A percentile compares a stretch with the other conserved stretches of the same genome.
These are phyloP conservation scores for Mycena pura DNA, from an alignment of 768 basidiomycete species.

Conservation along the genomic window DNA sequence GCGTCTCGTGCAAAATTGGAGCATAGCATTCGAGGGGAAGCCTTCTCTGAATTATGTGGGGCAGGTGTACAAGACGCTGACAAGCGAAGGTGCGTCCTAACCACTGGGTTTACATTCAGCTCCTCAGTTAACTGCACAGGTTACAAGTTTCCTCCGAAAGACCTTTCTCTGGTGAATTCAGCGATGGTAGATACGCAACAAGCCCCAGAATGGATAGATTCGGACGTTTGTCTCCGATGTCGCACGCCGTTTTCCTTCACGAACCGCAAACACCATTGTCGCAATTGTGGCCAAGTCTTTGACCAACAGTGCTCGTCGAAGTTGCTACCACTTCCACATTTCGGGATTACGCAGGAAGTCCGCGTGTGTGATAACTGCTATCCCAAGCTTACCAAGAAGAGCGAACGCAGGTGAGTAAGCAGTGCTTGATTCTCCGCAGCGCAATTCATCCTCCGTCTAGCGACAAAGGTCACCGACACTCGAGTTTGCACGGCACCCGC, in stretches of 20 bases:
- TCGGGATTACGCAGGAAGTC: constrained; percentile 91
- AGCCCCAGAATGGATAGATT: constrained; percentile 97
- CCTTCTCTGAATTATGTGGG: constrained; percentile 73
- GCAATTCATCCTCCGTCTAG: constrained; percentile 28
- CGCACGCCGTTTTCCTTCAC: constrained; percentile 91
- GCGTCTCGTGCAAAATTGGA: constrained; percentile 91
- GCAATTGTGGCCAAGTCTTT: constrained; percentile 97
- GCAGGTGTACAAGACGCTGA: constrained; percentile 80
- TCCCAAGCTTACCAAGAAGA: constrained; percentile 74
- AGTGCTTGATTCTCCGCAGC: neutral
- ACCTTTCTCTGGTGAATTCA: constrained; percentile 69
- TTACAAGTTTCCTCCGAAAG: constrained; percentile 86
- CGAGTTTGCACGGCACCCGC: constrained; percentile 58
- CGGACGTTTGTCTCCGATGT: constrained; percentile 93
- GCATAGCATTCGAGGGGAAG: constrained; percentile 87
- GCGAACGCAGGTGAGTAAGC: constrained; percentile 57
- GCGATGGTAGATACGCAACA: constrained; percentile 92
- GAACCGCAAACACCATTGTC: constrained; percentile 97
- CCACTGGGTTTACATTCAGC: constrained; percentile 3
- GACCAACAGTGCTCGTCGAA: constrained; percentile 93
- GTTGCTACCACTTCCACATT: constrained; percentile 84
- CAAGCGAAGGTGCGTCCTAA: constrained; percentile 66
- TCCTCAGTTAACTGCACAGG: constrained; percentile 48
- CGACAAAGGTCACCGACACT: constrained; percentile 60
- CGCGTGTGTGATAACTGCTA: constrained; percentile 93